Conservation (phyloP, 2,329 filamentous ascomycete species). For the Penicillium hesseltinei region DNA sequence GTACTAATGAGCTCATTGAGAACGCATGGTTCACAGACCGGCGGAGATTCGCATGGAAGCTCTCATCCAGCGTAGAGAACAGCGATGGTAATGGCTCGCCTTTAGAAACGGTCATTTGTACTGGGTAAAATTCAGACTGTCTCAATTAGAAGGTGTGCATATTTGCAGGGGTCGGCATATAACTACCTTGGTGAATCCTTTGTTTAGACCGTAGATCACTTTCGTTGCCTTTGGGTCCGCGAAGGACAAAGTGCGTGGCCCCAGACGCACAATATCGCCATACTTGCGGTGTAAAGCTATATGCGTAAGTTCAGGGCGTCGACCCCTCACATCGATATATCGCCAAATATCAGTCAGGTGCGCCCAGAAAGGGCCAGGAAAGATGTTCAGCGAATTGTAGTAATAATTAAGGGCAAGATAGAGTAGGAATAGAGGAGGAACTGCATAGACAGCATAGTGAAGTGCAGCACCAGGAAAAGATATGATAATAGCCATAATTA, state of each 20-base stretch:
- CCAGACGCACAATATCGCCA: slow-evolving; percentile 71
- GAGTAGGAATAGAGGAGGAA: background rate
- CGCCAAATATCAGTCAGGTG: slow-evolving; percentile 72
- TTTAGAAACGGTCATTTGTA: slow-evolving; percentile 18
- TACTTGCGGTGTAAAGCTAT: slow-evolving; percentile 66
- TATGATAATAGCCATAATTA: background rate
- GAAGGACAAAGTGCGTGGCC: slow-evolving; percentile 71
- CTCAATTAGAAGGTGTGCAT: background rate
- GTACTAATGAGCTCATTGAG: slow-evolving; percentile 71
- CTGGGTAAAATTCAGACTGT: slow-evolving; percentile 20
- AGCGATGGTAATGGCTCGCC: slow-evolving; percentile 18
- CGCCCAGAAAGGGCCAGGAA: slow-evolving; percentile 67
- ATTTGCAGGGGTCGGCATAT: too few species aligned
- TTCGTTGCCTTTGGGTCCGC: slow-evolving; percentile 63
- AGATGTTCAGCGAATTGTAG: background rate
- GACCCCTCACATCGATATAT: slow-evolving; percentile 64
- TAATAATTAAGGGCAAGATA: background rate
- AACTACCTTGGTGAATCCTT: slow-evolving; percentile 72
- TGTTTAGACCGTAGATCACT: slow-evolving; percentile 77
- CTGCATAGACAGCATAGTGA: background rate
- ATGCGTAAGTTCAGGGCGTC: slow-evolving; percentile 66
- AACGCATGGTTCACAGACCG: slow-evolving; percentile 75
- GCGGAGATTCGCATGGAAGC: slow-evolving; percentile 72
- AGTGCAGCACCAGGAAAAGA: background rate
- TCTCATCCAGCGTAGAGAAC: slow-evolving; percentile 51